Conservation (phyloP, 1,284 basidiomycete species). For the Trametes pubescens region DNA sequence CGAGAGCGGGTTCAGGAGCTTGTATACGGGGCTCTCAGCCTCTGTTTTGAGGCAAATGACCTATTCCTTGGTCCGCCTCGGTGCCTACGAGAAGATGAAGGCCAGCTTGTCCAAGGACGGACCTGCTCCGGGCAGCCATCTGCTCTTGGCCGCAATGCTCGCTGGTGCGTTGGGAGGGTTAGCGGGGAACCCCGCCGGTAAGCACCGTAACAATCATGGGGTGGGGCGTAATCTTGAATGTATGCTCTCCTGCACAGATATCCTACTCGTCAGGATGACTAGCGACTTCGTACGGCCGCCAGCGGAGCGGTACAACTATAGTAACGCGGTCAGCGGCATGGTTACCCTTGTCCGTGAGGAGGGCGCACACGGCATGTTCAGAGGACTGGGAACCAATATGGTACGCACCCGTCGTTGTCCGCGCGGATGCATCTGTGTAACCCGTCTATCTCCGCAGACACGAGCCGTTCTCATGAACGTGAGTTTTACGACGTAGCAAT, state of each 20-base stretch:
- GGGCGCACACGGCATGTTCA: slow-evolving; percentile 71
- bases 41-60: slow-evolving; percentile 92
- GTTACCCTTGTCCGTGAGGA: slow-evolving; percentile 72
- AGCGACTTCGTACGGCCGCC: slow-evolving; percentile 81
- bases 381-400: slow-evolving; percentile 85
- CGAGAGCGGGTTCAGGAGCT: slow-evolving; percentile 71
- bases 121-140: slow-evolving; percentile 56
- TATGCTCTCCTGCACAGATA: slow-evolving; percentile 51
- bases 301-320: slow-evolving; percentile 79
- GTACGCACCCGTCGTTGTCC: slow-evolving; percentile 48
- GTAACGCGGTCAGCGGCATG: slow-evolving; percentile 79
- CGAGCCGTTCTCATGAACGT: slow-evolving; percentile 92
- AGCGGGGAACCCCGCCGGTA: slow-evolving; percentile 84
- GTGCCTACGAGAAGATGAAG: slow-evolving; percentile 85
- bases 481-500: slow-evolving; percentile 39
- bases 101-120: slow-evolving; percentile 57
- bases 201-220: slow-evolving; percentile 14
- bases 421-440: neutral
- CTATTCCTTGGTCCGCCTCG: slow-evolving; percentile 88
- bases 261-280: slow-evolving; percentile 88
- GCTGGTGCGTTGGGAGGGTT: slow-evolving; percentile 84
- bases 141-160: slow-evolving; percentile 71
- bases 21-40: slow-evolving; percentile 87
- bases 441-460: slow-evolving; percentile 47
- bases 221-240: too few species aligned